Evolutionary conservation across 1,284 basidiomycete genomes (phyloP).

Genomic region (Cystobasidium pallidum): DNA sequence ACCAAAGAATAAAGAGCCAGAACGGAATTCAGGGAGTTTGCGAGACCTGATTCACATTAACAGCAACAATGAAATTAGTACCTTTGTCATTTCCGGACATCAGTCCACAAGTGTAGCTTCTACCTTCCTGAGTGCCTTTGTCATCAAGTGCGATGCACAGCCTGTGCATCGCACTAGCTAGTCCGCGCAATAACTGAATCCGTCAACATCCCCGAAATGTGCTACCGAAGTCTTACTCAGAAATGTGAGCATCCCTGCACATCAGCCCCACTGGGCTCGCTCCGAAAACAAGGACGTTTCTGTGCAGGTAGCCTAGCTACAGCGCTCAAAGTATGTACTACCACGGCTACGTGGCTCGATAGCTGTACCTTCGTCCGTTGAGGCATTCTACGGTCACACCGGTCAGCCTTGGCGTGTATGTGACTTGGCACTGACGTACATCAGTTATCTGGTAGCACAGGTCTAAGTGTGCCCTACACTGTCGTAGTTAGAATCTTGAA

Average conservation of each 20-base stretch:
- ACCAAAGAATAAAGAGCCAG: not conserved
- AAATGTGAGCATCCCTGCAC: no score
- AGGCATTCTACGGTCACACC: slow-evolving; percentile 63
- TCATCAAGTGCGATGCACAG: no score
- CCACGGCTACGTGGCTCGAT: slow-evolving; percentile 95
- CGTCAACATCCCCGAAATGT: no score
- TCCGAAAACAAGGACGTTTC: slow-evolving; percentile 80
- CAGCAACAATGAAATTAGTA: no score
- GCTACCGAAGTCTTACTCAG: no score
- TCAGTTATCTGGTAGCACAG: slow-evolving; percentile 72
- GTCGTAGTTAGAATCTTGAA: not conserved
- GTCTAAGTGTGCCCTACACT: slow-evolving; percentile 72
- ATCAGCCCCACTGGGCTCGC: slow-evolving; percentile 60
- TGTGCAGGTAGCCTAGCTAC: slow-evolving; percentile 63
- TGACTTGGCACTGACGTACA: slow-evolving; percentile 58
- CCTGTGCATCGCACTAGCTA: no score
- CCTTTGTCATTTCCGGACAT: no score
- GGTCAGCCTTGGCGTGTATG: slow-evolving; percentile 60
- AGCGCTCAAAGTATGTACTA: slow-evolving; percentile 59
- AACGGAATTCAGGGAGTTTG: no score
- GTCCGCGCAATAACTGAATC: no score
- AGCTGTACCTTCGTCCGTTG: slow-evolving; percentile 60
- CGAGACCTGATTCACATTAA: no score
- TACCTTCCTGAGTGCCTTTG: no score
- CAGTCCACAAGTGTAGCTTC: no score